phyloP scores from a whole-genome alignment of 2,329 filamentous ascomycete species.

The Sarocladium kiliense region DNA sequence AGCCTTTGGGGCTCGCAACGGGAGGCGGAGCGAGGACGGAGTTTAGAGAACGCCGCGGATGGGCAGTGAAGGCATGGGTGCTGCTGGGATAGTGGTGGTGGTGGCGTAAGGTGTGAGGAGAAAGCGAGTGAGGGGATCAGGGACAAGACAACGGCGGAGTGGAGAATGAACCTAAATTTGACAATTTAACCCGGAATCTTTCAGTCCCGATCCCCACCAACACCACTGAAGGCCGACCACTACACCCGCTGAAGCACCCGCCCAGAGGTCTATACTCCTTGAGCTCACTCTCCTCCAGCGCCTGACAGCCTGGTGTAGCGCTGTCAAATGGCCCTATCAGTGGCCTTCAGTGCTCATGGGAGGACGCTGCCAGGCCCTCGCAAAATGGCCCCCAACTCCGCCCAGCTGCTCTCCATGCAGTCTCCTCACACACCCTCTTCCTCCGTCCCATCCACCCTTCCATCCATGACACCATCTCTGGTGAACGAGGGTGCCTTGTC shows the following conservation, averaged over 20 bases:
- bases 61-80: background rate
- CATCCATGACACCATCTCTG: background rate
- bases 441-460: background rate
- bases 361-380: no score
- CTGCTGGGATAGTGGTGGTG: background rate
- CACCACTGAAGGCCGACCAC: background rate
- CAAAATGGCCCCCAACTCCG: background rate
- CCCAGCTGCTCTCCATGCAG: background rate
- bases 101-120: background rate
- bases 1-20: background rate
- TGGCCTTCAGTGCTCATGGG: no score
- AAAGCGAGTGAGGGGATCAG: background rate
- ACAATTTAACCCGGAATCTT: constrained; percentile 2
- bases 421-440: no score
- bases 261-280: background rate
- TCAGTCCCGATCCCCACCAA: background rate
- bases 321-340: no score
- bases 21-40: constrained; percentile 1
- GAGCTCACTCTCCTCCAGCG: no score
- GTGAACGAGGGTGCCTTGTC: constrained; percentile 2
- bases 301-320: no score
- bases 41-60: background rate
- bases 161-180: constrained; percentile 7
- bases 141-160: background rate
- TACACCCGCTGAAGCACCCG: background rate